phyloP scores from a whole-genome alignment of 164 flowering plant species.

The Cinnamomum micranthum region DNA sequence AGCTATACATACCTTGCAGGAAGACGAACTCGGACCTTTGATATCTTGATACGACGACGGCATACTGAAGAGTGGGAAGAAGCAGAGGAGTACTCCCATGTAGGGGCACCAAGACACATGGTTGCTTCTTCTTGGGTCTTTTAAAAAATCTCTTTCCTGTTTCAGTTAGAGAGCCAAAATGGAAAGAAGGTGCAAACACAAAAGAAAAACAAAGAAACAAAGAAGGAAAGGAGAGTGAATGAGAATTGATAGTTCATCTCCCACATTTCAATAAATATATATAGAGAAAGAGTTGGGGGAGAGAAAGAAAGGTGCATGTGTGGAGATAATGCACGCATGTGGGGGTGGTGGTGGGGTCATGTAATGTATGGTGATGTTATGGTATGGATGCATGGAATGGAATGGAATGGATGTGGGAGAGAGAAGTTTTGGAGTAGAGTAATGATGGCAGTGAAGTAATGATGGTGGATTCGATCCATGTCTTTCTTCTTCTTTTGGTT shows the following conservation, averaged over 20 bases:
- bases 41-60: constrained; percentile 10
- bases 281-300: not conserved
- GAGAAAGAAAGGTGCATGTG: not conserved
- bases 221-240: not conserved
- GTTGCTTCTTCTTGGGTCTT: not conserved
- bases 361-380: not conserved
- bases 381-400: not conserved
- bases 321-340: not conserved
- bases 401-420: not conserved
- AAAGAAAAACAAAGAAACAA: too few species aligned
- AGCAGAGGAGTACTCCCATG: constrained; percentile 4
- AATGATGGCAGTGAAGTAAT: not conserved
- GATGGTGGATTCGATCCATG: not conserved
- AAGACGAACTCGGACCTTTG: constrained; percentile 25
- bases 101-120: constrained; percentile 22
- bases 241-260: not conserved
- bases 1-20: constrained; percentile 16
- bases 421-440: not conserved
- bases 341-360: not conserved
- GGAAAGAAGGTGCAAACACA: not conserved
- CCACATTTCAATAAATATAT: not conserved
- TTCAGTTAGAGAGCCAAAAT: not conserved
- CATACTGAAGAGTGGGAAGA: not conserved
- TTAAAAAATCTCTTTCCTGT: not conserved
- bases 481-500: constrained; percentile 4